Conservation (phyloP, 371 early-diverging fungal species). For the Paraphysoderma sedebokerense region DNA sequence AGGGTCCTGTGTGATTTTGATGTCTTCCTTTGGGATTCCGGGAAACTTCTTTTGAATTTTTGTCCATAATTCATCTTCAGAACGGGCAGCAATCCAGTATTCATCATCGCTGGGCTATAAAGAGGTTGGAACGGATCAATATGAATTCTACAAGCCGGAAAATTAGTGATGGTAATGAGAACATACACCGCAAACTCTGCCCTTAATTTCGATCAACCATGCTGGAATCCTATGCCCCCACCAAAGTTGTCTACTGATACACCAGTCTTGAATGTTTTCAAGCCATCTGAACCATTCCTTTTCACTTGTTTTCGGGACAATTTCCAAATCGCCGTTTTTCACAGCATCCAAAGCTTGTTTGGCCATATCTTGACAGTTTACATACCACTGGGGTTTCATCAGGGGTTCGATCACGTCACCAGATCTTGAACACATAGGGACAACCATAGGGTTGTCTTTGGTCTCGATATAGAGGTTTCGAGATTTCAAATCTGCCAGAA, state of each 20-base stretch:
- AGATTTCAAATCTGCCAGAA: slow-evolving; percentile 72
- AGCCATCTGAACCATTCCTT: slow-evolving; percentile 97
- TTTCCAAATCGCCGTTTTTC: slow-evolving; percentile 64
- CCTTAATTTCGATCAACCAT: too few relatives aligned
- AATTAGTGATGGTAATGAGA: slow-evolving; percentile 19
- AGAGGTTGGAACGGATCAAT: too few relatives aligned
- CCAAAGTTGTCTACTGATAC: slow-evolving; percentile 96
- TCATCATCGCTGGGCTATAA: slow-evolving; percentile 16
- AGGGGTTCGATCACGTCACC: slow-evolving; percentile 96
- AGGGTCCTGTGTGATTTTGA: slow-evolving; percentile 49
- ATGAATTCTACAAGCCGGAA: slow-evolving; percentile 1
- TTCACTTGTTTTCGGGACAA: slow-evolving; percentile 78
- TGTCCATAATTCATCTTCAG: slow-evolving; percentile 33
- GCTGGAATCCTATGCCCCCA: slow-evolving; percentile 99
- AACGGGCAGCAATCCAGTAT: slow-evolving; percentile 54
- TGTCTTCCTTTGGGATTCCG: neutral
- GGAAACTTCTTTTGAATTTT: slow-evolving; percentile 26
- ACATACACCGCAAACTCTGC: too few relatives aligned
- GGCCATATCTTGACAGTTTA: slow-evolving; percentile 87
- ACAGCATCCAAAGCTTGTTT: slow-evolving; percentile 73
- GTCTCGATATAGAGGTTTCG: slow-evolving; percentile 77
- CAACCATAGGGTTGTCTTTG: slow-evolving; percentile 77
- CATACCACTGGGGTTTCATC: slow-evolving; percentile 99
- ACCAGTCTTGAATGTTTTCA: slow-evolving; percentile 96
- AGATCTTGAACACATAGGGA: slow-evolving; percentile 89